These are phyloP conservation scores for Fusarium luffae DNA, from an alignment of 2,329 filamentous ascomycete genomes.

Conservation along the genomic window DNA sequence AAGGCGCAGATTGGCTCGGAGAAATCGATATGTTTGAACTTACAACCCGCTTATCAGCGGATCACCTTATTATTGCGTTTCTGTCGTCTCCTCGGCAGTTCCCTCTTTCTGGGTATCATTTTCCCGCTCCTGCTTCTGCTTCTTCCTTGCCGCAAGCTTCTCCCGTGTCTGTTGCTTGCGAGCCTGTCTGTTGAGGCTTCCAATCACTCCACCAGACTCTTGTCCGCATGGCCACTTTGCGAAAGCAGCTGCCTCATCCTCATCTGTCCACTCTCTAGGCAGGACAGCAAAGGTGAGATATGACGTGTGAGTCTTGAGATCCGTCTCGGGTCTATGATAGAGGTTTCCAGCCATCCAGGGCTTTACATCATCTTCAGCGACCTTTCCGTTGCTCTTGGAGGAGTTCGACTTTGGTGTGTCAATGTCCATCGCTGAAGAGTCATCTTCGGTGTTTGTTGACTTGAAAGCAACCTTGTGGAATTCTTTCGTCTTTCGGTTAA, in stretches of 20 bases:
- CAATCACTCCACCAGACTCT: constrained; percentile 62
- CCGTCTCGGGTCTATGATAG: constrained; percentile 83
- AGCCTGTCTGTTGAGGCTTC: constrained; percentile 63
- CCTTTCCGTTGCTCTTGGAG: constrained; percentile 41
- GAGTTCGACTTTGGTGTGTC: constrained; percentile 47
- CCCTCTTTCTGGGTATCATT: constrained; percentile 39
- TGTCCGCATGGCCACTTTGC: constrained; percentile 71
- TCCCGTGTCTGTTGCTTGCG: constrained; percentile 69
- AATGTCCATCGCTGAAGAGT: constrained; percentile 56
- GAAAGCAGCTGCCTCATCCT: constrained; percentile 78
- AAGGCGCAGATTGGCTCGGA: neutral
- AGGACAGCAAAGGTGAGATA: constrained; percentile 94
- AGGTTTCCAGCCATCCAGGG: constrained; percentile 81
- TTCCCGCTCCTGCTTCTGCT: constrained; percentile 51
- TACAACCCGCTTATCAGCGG: constrained; percentile 4
- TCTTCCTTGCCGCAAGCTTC: constrained; percentile 59
- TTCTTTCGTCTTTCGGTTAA: constrained; percentile 75
- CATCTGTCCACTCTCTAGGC: constrained; percentile 85
- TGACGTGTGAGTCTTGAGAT: constrained; percentile 96
- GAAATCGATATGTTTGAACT: constrained; percentile 7
- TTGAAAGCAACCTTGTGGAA: constrained; percentile 63
- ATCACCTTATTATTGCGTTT: constrained; percentile 31
- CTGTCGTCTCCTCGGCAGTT: constrained; percentile 24
- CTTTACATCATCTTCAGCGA: constrained; percentile 53
- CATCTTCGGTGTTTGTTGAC: constrained; percentile 30